These are phyloP conservation scores for Prunus yedoensis DNA, from an alignment of 331 rosid genomes.

Conservation along the genomic window DNA sequence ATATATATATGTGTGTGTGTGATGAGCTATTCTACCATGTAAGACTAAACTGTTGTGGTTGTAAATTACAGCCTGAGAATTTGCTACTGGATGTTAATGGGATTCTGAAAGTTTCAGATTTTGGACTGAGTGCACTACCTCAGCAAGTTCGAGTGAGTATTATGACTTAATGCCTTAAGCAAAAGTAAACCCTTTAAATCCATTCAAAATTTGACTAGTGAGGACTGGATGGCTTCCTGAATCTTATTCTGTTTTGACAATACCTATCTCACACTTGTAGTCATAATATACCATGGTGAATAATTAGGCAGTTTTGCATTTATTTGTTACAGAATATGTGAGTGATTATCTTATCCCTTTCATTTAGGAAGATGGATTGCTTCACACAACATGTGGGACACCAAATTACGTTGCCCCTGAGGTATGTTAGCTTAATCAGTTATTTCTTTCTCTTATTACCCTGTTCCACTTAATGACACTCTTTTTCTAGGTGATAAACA, in stretches of 20 bases:
- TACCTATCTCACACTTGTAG: background rate
- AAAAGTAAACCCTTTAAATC: conserved; percentile 3
- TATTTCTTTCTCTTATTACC: conserved; percentile 8
- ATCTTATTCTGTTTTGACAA: background rate
- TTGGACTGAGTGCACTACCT: conserved; percentile 96
- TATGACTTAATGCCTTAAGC: conserved; percentile 12
- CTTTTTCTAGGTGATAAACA: conserved; percentile 73
- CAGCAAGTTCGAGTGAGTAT: conserved; percentile 91
- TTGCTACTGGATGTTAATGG: conserved; percentile 74
- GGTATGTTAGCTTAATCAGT: conserved; percentile 45
- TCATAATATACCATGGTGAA: background rate
- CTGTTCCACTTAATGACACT: conserved; percentile 22
- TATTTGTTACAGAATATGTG: background rate
- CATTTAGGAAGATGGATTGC: conserved; percentile 84
- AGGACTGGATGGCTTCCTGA: background rate
- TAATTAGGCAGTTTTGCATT: background rate
- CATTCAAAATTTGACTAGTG: background rate
- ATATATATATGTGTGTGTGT: background rate
- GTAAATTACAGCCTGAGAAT: conserved; percentile 77
- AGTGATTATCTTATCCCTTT: conserved; percentile 23
- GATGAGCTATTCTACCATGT: background rate
- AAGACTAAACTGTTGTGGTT: conserved; percentile 21
- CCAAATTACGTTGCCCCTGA: conserved; percentile 99
- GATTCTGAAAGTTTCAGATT: conserved; percentile 86
- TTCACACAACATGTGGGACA: conserved; percentile 97